phyloP scores from a whole-genome alignment of 345 rosid species.

The Tarenaya hassleriana region DNA sequence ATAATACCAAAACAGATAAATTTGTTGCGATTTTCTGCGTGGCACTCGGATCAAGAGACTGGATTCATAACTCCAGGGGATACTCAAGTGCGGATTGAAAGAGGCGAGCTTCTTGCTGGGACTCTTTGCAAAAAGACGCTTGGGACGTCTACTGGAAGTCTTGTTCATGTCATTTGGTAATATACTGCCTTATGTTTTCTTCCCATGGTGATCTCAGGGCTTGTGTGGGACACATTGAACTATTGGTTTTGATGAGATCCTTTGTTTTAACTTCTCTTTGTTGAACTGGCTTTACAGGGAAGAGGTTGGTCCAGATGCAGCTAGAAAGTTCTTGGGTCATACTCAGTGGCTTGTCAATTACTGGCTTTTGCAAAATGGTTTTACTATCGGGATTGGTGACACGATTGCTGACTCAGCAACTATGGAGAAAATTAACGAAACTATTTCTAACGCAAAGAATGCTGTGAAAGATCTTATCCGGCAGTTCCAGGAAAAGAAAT shows the following conservation, averaged over 20 bases:
- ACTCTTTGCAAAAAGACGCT: conserved; percentile 97
- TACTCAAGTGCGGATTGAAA: conserved; percentile 87
- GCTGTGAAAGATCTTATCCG: conserved; percentile 70
- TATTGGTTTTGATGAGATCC: not conserved
- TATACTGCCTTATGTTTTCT: not conserved
- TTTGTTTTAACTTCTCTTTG: conserved; percentile 1
- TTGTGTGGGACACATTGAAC: not conserved
- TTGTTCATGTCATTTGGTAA: conserved; percentile 94
- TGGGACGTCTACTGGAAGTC: conserved; percentile 89
- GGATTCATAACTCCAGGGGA: conserved; percentile 87
- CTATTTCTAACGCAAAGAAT: conserved; percentile 75
- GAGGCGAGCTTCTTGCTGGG: conserved; percentile 86
- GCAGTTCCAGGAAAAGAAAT: conserved; percentile 55
- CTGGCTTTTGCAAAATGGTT: conserved; percentile 93
- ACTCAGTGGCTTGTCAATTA: conserved; percentile 99
- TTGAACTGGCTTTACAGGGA: conserved; percentile 58
- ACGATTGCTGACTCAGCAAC: conserved; percentile 96
- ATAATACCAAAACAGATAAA: conserved; percentile 98
- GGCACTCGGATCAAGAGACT: conserved; percentile 80
- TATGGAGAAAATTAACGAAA: conserved; percentile 87
- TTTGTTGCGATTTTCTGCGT: conserved; percentile 73
- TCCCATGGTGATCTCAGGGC: not conserved
- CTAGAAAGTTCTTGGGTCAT: conserved; percentile 95
- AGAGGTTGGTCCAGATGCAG: conserved; percentile 99
- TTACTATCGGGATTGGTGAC: conserved; percentile 97